phyloP scores from a whole-genome alignment of 2,329 filamentous ascomycete genomes.

The Orbilia brochopaga region DNA sequence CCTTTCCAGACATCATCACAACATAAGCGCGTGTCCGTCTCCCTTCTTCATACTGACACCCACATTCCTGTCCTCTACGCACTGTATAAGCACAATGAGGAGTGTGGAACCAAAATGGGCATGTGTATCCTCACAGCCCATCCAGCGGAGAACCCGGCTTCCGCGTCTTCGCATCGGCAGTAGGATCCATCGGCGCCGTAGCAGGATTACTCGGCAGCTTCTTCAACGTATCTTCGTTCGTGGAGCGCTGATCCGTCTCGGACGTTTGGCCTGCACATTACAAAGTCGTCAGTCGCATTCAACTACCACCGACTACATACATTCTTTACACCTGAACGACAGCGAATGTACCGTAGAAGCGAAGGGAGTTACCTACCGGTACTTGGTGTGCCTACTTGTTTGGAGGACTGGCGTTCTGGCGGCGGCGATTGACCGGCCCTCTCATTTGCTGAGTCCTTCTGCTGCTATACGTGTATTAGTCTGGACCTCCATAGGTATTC shows the following conservation, averaged over 20 bases:
- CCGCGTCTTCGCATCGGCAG: slow-evolving; percentile 33
- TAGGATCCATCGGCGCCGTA: slow-evolving; percentile 33
- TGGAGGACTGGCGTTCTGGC: slow-evolving; percentile 33
- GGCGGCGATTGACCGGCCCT: slow-evolving; percentile 27
- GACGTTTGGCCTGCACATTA: slow-evolving; percentile 28
- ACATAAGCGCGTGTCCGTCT: too few species aligned
- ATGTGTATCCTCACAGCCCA: slow-evolving; percentile 42
- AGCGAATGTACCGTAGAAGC: background rate
- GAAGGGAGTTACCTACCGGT: slow-evolving; percentile 14
- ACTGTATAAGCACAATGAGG: too few species aligned
- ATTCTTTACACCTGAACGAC: background rate
- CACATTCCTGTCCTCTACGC: too few species aligned
- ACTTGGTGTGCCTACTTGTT: slow-evolving; percentile 25
- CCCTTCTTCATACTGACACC: too few species aligned
- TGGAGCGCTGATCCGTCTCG: slow-evolving; percentile 10
- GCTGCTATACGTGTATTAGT: background rate
- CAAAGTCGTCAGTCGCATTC: background rate
- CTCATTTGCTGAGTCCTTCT: background rate
- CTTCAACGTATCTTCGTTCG: slow-evolving; percentile 32
- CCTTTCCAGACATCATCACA: too few species aligned
- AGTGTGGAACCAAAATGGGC: too few species aligned
- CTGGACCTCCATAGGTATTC: too few species aligned
- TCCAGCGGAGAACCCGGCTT: slow-evolving; percentile 32
- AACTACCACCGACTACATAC: too few species aligned
- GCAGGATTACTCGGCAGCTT: slow-evolving; percentile 27